These are phyloP conservation scores for Cyamopsis tetragonoloba DNA, from an alignment of 306 rosid species.

Conservation along the genomic window DNA sequence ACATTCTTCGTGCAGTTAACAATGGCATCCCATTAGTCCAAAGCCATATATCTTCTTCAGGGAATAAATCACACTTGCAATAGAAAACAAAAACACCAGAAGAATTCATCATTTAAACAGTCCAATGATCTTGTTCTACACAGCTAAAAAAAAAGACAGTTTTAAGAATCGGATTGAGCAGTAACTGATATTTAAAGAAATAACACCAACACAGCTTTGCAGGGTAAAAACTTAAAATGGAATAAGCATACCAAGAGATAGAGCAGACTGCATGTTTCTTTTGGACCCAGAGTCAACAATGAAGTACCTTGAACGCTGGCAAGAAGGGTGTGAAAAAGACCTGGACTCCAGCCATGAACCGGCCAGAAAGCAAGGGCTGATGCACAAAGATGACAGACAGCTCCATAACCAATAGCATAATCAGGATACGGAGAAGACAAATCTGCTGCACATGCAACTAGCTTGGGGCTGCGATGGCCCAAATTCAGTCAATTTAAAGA, in stretches of 20 bases:
- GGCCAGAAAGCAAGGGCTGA: conserved; percentile 98
- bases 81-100: conserved; percentile 11
- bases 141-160: not conserved
- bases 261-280: conserved; percentile 94
- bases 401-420: conserved; percentile 90
- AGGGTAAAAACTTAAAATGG: conserved; percentile 13
- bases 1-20: conserved; percentile 76
- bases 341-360: conserved; percentile 90
- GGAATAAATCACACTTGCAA: conserved; percentile 87
- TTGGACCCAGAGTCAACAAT: conserved; percentile 81
- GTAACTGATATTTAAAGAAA: not conserved
- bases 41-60: conserved; percentile 86
- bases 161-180: not conserved
- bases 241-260: conserved; percentile 75
- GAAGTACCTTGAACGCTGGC: conserved; percentile 72
- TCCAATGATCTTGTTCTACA: conserved; percentile 13
- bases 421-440: conserved; percentile 75
- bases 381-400: conserved; percentile 81
- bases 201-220: not conserved
- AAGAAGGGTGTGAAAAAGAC: conserved; percentile 83
- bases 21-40: conserved; percentile 93
- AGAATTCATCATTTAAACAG: conserved; percentile 21
- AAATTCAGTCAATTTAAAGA: conserved; percentile 32
- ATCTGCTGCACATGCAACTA: conserved; percentile 87
- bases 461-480: conserved; percentile 73